Percentiles rank a stretch among this genome's conserved stretches.
Conservation (phyloP, 257 asterid genomes). For the Solanum bulbocastanum region DNA sequence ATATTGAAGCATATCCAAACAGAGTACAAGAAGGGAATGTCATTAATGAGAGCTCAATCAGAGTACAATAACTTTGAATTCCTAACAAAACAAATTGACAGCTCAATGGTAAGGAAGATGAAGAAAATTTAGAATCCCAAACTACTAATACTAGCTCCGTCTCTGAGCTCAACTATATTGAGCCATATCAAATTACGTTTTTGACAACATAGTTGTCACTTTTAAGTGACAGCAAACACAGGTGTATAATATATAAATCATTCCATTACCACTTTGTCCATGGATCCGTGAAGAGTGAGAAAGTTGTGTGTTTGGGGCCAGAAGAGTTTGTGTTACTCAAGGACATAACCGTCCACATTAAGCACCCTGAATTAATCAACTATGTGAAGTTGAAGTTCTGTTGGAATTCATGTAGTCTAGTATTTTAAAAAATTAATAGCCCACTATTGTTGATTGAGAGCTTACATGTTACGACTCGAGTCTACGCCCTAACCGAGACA, state of each 20-base stretch:
- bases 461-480: no score
- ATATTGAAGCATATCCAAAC: neutral
- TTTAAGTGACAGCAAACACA: neutral
- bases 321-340: no score
- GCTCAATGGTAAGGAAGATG: neutral
- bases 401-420: no score
- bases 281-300: neutral
- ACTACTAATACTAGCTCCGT: neutral
- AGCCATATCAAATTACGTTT: neutral
- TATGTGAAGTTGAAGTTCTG: no score
- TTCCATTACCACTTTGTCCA: neutral
- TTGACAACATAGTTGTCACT: neutral
- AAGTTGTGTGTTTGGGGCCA: no score
- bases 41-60: neutral
- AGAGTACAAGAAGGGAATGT: neutral
- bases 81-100: neutral
- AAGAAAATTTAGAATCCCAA: neutral
- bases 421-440: no score
- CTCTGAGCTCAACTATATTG: neutral
- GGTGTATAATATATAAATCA: neutral
- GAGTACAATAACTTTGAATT: neutral
- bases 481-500: no score
- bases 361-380: no score
- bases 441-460: no score
- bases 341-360: no score